phyloP scores from a whole-genome alignment of 164 flowering plant genomes.

The Umbilicus rupestris region DNA sequence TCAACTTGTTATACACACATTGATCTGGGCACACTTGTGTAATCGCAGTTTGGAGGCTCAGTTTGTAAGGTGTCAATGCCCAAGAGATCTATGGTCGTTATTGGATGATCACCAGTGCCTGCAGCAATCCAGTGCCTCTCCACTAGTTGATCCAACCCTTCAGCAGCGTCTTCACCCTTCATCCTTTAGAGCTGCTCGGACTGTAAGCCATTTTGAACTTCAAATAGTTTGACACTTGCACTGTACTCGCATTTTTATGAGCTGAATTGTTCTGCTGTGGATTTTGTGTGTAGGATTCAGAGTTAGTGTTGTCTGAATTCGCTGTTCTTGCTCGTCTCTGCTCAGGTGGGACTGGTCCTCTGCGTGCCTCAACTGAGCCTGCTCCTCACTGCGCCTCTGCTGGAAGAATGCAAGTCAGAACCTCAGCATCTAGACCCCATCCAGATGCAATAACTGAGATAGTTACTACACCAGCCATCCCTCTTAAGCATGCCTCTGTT shows the following conservation, averaged over 20 bases:
- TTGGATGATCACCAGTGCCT: not conserved
- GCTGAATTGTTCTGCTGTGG: no score
- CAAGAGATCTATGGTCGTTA: not conserved
- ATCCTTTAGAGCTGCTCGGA: no score
- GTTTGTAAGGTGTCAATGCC: not conserved
- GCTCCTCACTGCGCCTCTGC: not conserved
- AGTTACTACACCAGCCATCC: not conserved
- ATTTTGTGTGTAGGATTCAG: no score
- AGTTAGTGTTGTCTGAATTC: not conserved
- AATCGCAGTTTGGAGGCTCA: not conserved
- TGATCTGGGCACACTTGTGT: not conserved
- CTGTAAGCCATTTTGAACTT: no score
- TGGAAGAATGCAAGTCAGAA: not conserved
- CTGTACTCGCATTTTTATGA: no score
- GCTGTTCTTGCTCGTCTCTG: not conserved
- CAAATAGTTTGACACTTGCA: no score
- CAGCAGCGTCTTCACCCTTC: no score
- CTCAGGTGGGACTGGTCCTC: not conserved
- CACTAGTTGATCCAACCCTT: not conserved
- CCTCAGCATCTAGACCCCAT: not conserved
- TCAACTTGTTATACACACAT: not conserved
- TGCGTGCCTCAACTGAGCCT: not conserved
- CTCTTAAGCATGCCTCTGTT: no score
- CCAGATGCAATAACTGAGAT: not conserved
- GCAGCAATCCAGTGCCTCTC: not conserved